phyloP scores from a whole-genome alignment of 2,329 filamentous ascomycete species.

The Penicillium digitatum region DNA sequence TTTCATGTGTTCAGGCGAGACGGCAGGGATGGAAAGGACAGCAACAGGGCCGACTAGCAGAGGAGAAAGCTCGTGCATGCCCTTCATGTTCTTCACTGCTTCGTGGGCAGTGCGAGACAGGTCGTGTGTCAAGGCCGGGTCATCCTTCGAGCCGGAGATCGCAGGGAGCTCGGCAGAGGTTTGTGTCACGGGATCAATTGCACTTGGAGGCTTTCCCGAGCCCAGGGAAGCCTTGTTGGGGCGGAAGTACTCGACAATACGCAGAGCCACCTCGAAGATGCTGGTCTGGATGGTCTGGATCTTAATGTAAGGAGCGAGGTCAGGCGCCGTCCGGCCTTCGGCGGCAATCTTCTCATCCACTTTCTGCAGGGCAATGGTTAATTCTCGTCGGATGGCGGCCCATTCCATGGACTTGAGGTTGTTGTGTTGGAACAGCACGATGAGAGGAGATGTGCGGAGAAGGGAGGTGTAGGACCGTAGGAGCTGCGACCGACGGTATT shows the following conservation, averaged over 20 bases:
- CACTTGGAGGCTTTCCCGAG: constrained; percentile 20
- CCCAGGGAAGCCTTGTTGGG: constrained; percentile 37
- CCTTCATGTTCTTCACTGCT: constrained; percentile 49
- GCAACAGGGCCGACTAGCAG: constrained; percentile 79
- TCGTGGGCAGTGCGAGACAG: constrained; percentile 55
- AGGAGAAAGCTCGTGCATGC: constrained; percentile 62
- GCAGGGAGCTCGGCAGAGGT: constrained; percentile 30
- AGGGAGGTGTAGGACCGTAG: constrained; percentile 82
- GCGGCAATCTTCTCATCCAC: constrained; percentile 66
- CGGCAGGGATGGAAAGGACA: constrained; percentile 71
- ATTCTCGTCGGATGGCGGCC: constrained; percentile 66
- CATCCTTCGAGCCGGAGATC: constrained; percentile 32
- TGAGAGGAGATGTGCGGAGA: constrained; percentile 76
- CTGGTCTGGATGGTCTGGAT: constrained; percentile 82
- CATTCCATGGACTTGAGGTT: constrained; percentile 72
- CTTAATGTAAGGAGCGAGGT: constrained; percentile 61
- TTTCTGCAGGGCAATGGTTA: constrained; percentile 58
- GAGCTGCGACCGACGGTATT: constrained; percentile 86
- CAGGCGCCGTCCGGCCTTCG: constrained; percentile 40
- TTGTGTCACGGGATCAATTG: constrained; percentile 30
- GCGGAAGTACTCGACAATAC: constrained; percentile 80
- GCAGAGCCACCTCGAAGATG: constrained; percentile 80
- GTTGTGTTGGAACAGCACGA: constrained; percentile 82
- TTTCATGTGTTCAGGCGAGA: constrained; percentile 80
- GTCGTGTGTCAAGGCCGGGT: constrained; percentile 52